Base-by-base conservation (phyloP, 192 early-diverging fungal species). In the Chytriomyces sp. region DNA sequence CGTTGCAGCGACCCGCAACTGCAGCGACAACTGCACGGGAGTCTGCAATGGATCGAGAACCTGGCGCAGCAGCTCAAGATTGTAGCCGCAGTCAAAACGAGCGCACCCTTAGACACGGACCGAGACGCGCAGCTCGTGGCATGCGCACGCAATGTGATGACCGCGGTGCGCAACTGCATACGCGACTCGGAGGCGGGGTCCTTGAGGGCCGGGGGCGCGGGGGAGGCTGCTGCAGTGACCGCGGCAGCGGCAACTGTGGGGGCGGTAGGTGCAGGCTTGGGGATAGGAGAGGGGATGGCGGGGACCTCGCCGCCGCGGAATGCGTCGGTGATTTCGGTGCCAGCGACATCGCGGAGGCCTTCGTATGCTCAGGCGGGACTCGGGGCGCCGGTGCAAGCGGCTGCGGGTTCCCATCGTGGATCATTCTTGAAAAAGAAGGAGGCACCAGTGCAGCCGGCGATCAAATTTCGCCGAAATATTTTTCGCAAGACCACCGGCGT, bases 61-160 rank as follows among this genome's bases (percentile, higher is more conserved):
- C 60, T 87, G n/a, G 74, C 78, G 0, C 80, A 81, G 60, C 81
- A 82, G 66, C 72, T 87, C 31, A 87, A 85, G 70, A 82, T 86
- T 52, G 77, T 86, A 19, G 79, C 81, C 22, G 82, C 85, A 3
- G 85, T 86, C 7, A 84, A 84, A 69, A 79, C 82, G 7, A 59
- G 53, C n/a, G 63, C 77, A 1, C 82, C 82, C 3, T 44, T 22
- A 14, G 85, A 86, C 64, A 66, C 70, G 10, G 82, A 84, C 52
- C 57, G 64, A 60, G 85, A 79, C 41, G 52, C 41, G 17, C 77
- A 80, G 59, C 55, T 86, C 39, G 70, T 86, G 5, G 65, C 66
- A n/a, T 81, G 81, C 38, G 82, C 82, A 28, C 67, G 70, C 57
- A 86, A 86, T 64, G 30, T 86, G 22, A 83, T 84, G 74, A 28